These are phyloP conservation scores for Quercus glauca DNA, from an alignment of 306 rosid genomes.

Conservation along the genomic window DNA sequence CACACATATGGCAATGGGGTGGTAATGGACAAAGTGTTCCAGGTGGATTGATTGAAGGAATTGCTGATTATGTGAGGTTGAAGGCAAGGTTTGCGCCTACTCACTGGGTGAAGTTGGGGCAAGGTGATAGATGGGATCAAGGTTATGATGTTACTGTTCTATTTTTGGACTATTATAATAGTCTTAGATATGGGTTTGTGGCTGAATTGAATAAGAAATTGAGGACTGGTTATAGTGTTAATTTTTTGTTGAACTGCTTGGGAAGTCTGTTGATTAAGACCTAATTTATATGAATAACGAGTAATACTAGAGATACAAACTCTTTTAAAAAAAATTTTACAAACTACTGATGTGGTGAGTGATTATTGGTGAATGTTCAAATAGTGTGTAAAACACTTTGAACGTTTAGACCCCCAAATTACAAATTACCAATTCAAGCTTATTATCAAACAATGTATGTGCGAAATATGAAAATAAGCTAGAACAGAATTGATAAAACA, in stretches of 20 bases:
- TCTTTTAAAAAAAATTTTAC: too few relatives aligned
- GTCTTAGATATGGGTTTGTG: constrained; percentile 40
- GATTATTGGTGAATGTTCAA: too few relatives aligned
- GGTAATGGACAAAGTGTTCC: constrained; percentile 29
- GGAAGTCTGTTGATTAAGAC: constrained; percentile 23
- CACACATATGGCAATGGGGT: constrained; percentile 38
- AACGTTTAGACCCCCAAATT: too few relatives aligned
- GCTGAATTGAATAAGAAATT: constrained; percentile 43
- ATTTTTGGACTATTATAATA: constrained; percentile 38
- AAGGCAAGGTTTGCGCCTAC: constrained; percentile 22
- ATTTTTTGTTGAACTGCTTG: constrained; percentile 40
- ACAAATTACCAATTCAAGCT: too few relatives aligned
- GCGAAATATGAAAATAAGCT: too few relatives aligned
- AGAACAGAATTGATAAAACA: too few relatives aligned
- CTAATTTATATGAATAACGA: too few relatives aligned
- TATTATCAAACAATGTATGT: too few relatives aligned
- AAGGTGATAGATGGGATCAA: constrained; percentile 29
- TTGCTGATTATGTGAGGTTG: constrained; percentile 44
- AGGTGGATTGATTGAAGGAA: constrained; percentile 30
- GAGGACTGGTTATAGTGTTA: constrained; percentile 30
- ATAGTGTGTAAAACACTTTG: too few relatives aligned
- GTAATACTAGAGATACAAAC: too few relatives aligned
- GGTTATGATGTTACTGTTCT: constrained; percentile 40
- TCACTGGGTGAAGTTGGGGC: constrained; percentile 18
- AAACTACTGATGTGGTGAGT: accelerated